Conservation (phyloP, 2,329 filamentous ascomycete genomes). For the Cadophora luteo-olivacea region DNA sequence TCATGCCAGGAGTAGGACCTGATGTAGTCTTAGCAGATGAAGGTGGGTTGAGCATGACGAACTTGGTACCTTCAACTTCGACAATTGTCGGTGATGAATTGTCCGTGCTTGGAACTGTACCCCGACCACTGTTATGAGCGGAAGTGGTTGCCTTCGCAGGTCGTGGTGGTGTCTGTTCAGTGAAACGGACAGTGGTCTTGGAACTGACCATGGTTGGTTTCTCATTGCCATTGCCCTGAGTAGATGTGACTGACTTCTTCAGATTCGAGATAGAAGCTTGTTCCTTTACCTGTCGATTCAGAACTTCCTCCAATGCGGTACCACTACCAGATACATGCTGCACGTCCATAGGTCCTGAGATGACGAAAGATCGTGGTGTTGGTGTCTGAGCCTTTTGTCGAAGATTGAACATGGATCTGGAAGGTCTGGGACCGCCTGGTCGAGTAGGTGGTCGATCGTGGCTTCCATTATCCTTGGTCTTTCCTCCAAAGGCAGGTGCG, state of each 20-base stretch:
- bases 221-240: background rate
- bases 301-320: background rate
- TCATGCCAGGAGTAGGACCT: background rate
- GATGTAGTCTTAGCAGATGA: background rate
- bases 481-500: background rate
- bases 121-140: background rate
- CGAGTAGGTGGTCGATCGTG: background rate
- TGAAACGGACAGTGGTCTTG: background rate
- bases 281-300: background rate
- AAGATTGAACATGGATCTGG: conserved; percentile 18
- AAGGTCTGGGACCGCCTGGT: background rate
- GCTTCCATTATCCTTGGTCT: background rate
- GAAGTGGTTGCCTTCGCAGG: background rate
- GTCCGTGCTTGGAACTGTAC: background rate
- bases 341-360: background rate
- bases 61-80: background rate
- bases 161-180: background rate
- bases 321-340: conserved; percentile 1
- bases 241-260: background rate
- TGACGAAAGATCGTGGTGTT: background rate
- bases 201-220: background rate
- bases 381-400: background rate
- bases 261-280: background rate
- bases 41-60: conserved; percentile 7
- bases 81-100: background rate